Percentiles rank a stretch among this genome's conserved stretches.
phyloP scores from a whole-genome alignment of 106 monocot species.

The Dioscorea dumetorum region DNA sequence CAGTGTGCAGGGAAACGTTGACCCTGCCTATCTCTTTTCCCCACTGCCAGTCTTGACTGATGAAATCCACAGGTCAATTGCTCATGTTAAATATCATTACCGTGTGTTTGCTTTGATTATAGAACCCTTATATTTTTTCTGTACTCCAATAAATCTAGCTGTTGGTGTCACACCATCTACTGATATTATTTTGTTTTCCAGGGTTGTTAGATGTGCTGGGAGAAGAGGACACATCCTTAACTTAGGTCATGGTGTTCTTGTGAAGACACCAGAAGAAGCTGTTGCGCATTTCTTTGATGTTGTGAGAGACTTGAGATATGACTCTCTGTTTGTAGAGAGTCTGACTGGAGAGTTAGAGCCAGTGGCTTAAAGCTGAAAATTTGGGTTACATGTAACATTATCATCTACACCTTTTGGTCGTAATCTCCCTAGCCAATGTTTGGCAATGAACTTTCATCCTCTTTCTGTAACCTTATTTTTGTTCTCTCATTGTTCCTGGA shows the following conservation, averaged over 20 bases:
- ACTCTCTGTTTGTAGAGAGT: slow-evolving; percentile 44
- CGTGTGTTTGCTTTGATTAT: too few species aligned
- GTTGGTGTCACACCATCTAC: neutral
- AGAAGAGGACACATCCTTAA: slow-evolving; percentile 82
- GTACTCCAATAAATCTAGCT: too few species aligned
- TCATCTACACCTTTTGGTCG: too few species aligned
- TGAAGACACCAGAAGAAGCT: slow-evolving; percentile 87
- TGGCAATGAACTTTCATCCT: too few species aligned
- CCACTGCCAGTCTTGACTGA: slow-evolving; percentile 74
- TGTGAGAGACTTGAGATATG: slow-evolving; percentile 65
- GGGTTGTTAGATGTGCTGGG: slow-evolving; percentile 83
- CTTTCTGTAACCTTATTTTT: too few species aligned
- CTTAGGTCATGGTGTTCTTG: slow-evolving; percentile 90
- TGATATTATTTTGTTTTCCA: slow-evolving; percentile 15
- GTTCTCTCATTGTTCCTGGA: too few species aligned
- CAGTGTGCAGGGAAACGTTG: slow-evolving; percentile 84
- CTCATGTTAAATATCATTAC: neutral
- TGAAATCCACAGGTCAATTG: slow-evolving; percentile 84
- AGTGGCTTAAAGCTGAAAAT: slow-evolving; percentile 13
- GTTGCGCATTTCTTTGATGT: slow-evolving; percentile 98
- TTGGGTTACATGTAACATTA: too few species aligned
- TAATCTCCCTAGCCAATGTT: too few species aligned
- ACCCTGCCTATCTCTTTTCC: slow-evolving; percentile 83
- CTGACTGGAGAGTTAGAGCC: slow-evolving; percentile 29
- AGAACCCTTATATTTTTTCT: too few species aligned